Evolutionary conservation across 768 basidiomycete species (phyloP).

Genomic region (Ramaria rubella): DNA sequence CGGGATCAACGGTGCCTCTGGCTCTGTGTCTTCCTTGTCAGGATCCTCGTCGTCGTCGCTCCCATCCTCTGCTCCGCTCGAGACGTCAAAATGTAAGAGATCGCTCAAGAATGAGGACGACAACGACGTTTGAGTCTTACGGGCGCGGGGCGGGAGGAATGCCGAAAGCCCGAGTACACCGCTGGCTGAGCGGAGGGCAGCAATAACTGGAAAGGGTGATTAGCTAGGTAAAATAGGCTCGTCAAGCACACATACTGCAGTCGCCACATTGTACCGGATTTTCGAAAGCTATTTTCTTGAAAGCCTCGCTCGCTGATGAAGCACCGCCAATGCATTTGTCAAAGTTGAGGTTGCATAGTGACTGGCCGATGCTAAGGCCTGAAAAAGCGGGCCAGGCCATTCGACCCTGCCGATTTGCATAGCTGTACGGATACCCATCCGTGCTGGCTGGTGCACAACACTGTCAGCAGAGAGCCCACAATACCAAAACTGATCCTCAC

Average conservation of each 20-base stretch:
- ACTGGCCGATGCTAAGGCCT: too few relatives aligned
- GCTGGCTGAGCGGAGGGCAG: slow-evolving; percentile 25
- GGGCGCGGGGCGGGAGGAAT: slow-evolving; percentile 25
- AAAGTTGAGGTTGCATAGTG: neutral
- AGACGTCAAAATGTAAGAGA: too few relatives aligned
- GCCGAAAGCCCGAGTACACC: slow-evolving; percentile 28
- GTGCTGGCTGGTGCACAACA: slow-evolving; percentile 19
- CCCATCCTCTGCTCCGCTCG: too few relatives aligned
- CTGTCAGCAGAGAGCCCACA: too few relatives aligned
- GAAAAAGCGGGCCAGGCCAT: neutral
- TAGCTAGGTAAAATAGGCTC: neutral
- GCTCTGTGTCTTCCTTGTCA: neutral
- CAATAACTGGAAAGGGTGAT: slow-evolving; percentile 17
- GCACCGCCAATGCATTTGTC: slow-evolving; percentile 18
- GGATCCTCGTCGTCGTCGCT: too few relatives aligned
- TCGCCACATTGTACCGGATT: slow-evolving; percentile 31
- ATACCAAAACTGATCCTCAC: too few relatives aligned
- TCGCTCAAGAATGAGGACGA: too few relatives aligned
- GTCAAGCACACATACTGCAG: slow-evolving; percentile 14
- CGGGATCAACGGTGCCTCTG: neutral
- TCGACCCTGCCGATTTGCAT: neutral
- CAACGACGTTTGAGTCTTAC: too few relatives aligned
- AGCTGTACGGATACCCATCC: slow-evolving; percentile 31
- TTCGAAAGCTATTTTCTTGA: slow-evolving; percentile 30
- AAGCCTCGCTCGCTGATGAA: slow-evolving; percentile 22